phyloP scores from a whole-genome alignment of 1,139 yeast genomes.

The Candida labiduridarum region DNA sequence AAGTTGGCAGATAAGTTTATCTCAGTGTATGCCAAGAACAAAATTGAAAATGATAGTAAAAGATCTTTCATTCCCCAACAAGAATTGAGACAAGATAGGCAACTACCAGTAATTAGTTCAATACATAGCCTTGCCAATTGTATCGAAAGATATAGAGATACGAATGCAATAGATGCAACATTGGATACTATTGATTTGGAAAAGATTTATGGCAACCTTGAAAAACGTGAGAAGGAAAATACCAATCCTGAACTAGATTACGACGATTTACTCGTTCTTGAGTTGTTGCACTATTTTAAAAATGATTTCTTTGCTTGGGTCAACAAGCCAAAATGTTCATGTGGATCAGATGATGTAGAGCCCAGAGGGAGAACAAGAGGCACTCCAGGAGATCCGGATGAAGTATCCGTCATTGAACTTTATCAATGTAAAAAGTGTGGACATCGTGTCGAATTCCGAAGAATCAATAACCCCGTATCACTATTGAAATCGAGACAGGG shows the following conservation, averaged over 20 bases:
- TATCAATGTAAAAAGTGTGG: constrained; percentile 62
- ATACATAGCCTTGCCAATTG: constrained; percentile 9
- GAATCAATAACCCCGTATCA: constrained; percentile 70
- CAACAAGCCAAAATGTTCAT: constrained; percentile 67
- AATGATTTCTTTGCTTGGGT: constrained; percentile 84
- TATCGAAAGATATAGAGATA: constrained; percentile 10
- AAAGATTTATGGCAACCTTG: constrained; percentile 39
- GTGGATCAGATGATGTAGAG: constrained; percentile 30
- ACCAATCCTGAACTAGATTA: constrained; percentile 35
- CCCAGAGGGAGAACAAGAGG: constrained; percentile 19
- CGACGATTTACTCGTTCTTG: constrained; percentile 72
- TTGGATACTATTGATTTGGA: constrained; percentile 35
- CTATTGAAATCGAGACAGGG: constrained; percentile 67
- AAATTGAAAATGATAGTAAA: constrained; percentile 6
- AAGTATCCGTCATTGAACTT: constrained; percentile 50
- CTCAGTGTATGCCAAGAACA: constrained; percentile 5
- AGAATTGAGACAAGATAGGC: not conserved
- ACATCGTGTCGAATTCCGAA: constrained; percentile 58
- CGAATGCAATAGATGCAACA: constrained; percentile 12
- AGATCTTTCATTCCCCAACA: not conserved
- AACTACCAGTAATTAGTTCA: constrained; percentile 10
- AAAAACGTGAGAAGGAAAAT: constrained; percentile 24
- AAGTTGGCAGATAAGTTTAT: constrained; percentile 11
- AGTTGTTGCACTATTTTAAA: constrained; percentile 75
- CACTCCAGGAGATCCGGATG: constrained; percentile 29